Evolutionary conservation across 2,329 filamentous ascomycete genomes (phyloP).

Genomic region (Aspergillus quadrilineatus): DNA sequence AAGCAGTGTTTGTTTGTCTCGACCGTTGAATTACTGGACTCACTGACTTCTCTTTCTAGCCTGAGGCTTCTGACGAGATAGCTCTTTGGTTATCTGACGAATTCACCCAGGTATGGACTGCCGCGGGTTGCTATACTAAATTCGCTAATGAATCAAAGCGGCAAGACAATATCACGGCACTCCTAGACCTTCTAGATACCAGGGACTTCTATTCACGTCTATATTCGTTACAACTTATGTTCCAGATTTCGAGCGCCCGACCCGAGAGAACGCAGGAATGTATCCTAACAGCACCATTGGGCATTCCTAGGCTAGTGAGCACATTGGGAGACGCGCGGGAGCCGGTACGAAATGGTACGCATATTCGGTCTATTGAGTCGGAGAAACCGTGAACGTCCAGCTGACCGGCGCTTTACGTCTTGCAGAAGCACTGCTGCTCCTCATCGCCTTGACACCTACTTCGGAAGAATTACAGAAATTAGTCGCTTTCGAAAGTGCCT

Average conservation of each 20-base stretch:
- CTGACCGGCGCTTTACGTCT: slow-evolving; percentile 19
- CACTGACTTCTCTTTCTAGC: slow-evolving; percentile 51
- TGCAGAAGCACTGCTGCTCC: slow-evolving; percentile 73
- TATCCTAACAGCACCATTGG: slow-evolving; percentile 82
- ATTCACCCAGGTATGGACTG: slow-evolving; percentile 73
- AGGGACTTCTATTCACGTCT: slow-evolving; percentile 86
- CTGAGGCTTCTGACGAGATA: slow-evolving; percentile 94
- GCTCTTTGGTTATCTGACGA: slow-evolving; percentile 95
- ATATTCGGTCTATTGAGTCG: background rate
- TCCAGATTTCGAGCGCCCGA: slow-evolving; percentile 78
- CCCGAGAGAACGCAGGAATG: slow-evolving; percentile 94
- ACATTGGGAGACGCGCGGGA: slow-evolving; percentile 83
- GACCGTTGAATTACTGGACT: background rate
- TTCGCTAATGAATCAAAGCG: slow-evolving; percentile 60
- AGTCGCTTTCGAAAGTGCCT: slow-evolving; percentile 92
- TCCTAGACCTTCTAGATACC: slow-evolving; percentile 85
- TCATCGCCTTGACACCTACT: slow-evolving; percentile 82
- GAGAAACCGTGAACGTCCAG: background rate
- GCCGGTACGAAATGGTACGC: slow-evolving; percentile 71
- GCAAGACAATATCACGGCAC: slow-evolving; percentile 90
- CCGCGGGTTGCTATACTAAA: slow-evolving; percentile 9
- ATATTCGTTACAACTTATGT: slow-evolving; percentile 85
- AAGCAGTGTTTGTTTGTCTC: slow-evolving; percentile 52
- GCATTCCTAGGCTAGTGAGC: slow-evolving; percentile 80
- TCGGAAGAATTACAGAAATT: slow-evolving; percentile 91